Percentiles rank a stretch among this genome's conserved stretches.
These are phyloP conservation scores for Berberis vulgaris DNA, from an alignment of 164 flowering plant species.

Conservation along the genomic window DNA sequence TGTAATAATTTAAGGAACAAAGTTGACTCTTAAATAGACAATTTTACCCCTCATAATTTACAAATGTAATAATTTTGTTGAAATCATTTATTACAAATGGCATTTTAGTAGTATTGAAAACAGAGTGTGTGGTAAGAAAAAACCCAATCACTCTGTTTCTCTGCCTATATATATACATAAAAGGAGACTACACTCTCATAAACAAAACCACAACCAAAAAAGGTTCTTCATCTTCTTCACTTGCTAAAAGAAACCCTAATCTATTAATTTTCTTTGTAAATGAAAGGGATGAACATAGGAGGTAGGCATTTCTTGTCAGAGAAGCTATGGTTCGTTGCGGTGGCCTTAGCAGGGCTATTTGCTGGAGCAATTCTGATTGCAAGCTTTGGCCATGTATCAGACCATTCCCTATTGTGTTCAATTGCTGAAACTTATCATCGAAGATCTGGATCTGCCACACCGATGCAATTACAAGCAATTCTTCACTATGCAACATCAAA, in stretches of 20 bases:
- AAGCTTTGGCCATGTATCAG: conserved; percentile 6
- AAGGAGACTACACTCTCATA: no score
- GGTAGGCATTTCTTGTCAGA: conserved; percentile 6
- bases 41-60: no score
- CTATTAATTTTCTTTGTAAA: background rate
- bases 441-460: background rate
- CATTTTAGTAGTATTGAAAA: no score
- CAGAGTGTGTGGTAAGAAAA: no score
- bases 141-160: no score
- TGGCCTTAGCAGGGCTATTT: conserved; percentile 12
- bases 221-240: no score
- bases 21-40: no score
- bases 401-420: conserved; percentile 11
- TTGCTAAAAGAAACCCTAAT: background rate
- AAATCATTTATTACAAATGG: no score
- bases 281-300: background rate
- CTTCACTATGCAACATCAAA: conserved; percentile 37
- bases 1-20: no score
- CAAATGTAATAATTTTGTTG: no score
- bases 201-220: no score
- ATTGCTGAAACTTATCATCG: background rate
- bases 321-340: conserved; percentile 18
- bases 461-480: conserved; percentile 17
- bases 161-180: no score
- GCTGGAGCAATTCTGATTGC: conserved; percentile 16